These are phyloP conservation scores for Malus sieversii DNA, from an alignment of 306 rosid species.

Conservation along the genomic window DNA sequence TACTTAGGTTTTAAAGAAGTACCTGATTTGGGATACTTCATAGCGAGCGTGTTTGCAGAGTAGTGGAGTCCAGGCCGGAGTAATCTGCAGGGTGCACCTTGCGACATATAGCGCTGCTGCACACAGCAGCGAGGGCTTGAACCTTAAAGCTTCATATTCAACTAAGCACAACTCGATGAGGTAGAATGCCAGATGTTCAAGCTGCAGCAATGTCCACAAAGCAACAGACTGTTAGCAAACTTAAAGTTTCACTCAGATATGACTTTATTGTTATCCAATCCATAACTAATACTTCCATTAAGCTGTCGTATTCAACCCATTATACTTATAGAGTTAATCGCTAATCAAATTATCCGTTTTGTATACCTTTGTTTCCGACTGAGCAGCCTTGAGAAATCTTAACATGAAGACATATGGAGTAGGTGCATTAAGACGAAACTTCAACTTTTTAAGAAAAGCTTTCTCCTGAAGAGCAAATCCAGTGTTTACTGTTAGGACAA, in stretches of 20 bases:
- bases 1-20: neutral
- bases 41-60: constrained; percentile 69
- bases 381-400: constrained; percentile 92
- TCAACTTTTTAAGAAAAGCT: constrained; percentile 55
- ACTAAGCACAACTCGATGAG: constrained; percentile 63
- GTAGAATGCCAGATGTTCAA: constrained; percentile 74
- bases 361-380: constrained; percentile 59
- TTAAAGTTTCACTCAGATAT: neutral
- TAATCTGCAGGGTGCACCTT: constrained; percentile 57
- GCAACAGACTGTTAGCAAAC: constrained; percentile 15
- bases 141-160: constrained; percentile 68
- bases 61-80: constrained; percentile 66
- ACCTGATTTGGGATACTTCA: constrained; percentile 65
- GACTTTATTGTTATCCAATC: neutral
- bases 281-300: neutral
- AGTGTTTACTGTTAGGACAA: neutral
- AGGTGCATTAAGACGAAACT: constrained; percentile 75
- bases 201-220: constrained; percentile 34
- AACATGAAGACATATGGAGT: constrained; percentile 87
- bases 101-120: constrained; percentile 90
- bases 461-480: constrained; percentile 57
- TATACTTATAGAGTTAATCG: neutral
- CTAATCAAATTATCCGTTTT: neutral
- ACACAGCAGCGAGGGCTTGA: constrained; percentile 72
- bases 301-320: neutral